phyloP scores from a whole-genome alignment of 1,284 basidiomycete genomes.

The Sparassis latifolia region DNA sequence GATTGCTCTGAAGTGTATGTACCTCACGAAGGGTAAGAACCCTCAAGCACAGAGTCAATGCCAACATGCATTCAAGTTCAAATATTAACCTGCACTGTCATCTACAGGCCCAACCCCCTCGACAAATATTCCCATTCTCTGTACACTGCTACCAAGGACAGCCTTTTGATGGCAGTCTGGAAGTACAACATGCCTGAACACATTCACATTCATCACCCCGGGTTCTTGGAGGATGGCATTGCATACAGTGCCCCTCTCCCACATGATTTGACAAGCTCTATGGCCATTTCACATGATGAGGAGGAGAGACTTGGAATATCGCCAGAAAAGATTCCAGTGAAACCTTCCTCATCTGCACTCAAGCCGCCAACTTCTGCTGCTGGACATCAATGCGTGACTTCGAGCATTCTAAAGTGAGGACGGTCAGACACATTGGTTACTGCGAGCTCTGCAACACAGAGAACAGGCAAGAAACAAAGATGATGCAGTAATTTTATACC shows the following conservation, averaged over 20 bases:
- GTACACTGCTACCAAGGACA: not conserved
- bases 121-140: slow-evolving; percentile 6
- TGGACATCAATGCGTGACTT: not conserved
- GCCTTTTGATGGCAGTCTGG: slow-evolving; percentile 2
- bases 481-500: not conserved
- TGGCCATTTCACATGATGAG: not conserved
- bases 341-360: not conserved
- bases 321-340: not conserved
- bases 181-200: slow-evolving; percentile 9
- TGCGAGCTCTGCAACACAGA: not conserved
- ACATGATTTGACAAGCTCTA: not conserved
- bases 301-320: not conserved
- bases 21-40: slow-evolving; percentile 3
- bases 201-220: not conserved
- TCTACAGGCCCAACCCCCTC: slow-evolving; percentile 1
- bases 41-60: slow-evolving; percentile 3
- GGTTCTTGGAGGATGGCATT: not conserved
- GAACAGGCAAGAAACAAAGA: not conserved
- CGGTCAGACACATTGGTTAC: not conserved
- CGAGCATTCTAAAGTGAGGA: not conserved
- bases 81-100: not conserved
- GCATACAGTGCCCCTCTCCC: not conserved
- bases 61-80: slow-evolving; percentile 1
- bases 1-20: not conserved
- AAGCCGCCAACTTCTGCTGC: not conserved